Percentiles rank a stretch among this genome's conserved stretches.
These are phyloP conservation scores for Aspergillus sp. DNA, from an alignment of 2,329 filamentous ascomycete species.

Conservation along the genomic window DNA sequence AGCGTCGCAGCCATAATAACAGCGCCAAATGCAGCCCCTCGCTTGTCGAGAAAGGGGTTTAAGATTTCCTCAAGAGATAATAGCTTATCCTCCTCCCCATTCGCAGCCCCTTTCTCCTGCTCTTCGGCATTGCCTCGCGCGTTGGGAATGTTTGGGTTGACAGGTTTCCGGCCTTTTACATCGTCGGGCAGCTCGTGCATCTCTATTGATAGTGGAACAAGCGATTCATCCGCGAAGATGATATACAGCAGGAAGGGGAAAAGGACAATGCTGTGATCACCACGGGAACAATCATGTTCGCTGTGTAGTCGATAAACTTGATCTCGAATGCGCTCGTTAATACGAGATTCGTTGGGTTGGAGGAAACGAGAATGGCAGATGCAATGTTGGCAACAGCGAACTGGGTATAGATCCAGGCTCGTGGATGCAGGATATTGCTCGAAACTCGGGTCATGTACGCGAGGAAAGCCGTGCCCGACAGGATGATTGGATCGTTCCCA, in stretches of 20 bases:
- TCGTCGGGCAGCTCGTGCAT: slow-evolving; percentile 70
- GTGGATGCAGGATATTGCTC: slow-evolving; percentile 70
- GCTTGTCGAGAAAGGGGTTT: slow-evolving; percentile 73
- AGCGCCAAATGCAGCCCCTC: slow-evolving; percentile 66
- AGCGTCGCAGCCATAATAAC: slow-evolving; percentile 70
- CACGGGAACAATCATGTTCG: slow-evolving; percentile 77
- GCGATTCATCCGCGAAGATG: slow-evolving; percentile 65
- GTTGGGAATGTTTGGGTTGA: slow-evolving; percentile 73
- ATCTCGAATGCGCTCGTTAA: slow-evolving; percentile 73
- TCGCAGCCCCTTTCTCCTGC: slow-evolving; percentile 56
- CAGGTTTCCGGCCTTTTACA: slow-evolving; percentile 58
- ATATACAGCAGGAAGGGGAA: slow-evolving; percentile 73
- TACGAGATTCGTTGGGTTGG: slow-evolving; percentile 77
- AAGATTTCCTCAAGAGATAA: slow-evolving; percentile 73
- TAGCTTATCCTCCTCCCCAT: slow-evolving; percentile 58
- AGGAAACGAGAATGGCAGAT: slow-evolving; percentile 76
- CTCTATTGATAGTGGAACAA: slow-evolving; percentile 69
- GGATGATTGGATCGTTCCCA: slow-evolving; percentile 75
- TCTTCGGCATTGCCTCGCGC: slow-evolving; percentile 55
- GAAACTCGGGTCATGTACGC: slow-evolving; percentile 78
- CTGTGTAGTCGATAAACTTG: slow-evolving; percentile 73
- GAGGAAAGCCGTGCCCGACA: slow-evolving; percentile 74
- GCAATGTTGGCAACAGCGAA: slow-evolving; percentile 75
- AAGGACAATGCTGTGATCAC: slow-evolving; percentile 68
- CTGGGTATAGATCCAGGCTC: slow-evolving; percentile 74